A percentile compares a stretch with the other conserved stretches of the same genome.
Conservation (phyloP, 306 rosid species). For the Cicer pinnatifidum region DNA sequence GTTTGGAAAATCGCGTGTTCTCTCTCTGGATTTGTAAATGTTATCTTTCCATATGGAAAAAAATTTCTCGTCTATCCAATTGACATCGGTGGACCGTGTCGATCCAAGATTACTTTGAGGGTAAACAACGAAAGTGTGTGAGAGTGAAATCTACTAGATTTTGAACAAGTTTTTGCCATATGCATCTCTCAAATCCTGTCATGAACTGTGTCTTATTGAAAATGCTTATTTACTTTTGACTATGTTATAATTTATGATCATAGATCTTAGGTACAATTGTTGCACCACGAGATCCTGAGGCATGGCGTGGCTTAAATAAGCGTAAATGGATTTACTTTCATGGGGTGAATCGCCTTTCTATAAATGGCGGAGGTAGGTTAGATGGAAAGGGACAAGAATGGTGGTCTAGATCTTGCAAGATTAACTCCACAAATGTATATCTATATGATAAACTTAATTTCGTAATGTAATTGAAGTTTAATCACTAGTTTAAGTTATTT, state of each 20-base stretch:
- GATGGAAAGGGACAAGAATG: slow-evolving; percentile 90
- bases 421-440: slow-evolving; percentile 65
- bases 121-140: slow-evolving; percentile 48
- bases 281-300: slow-evolving; percentile 77
- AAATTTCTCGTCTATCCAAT: slow-evolving; percentile 67
- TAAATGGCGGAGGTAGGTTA: slow-evolving; percentile 80
- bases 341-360: slow-evolving; percentile 69
- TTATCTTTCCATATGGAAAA: slow-evolving; percentile 61
- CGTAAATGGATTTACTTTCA: slow-evolving; percentile 80
- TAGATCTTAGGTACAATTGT: slow-evolving; percentile 73
- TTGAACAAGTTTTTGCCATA: slow-evolving; percentile 3
- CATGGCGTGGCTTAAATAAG: slow-evolving; percentile 63
- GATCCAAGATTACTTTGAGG: slow-evolving; percentile 66
- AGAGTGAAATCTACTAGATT: slow-evolving; percentile 1
- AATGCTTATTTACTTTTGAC: slow-evolving; percentile 29
- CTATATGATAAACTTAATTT: slow-evolving; percentile 42
- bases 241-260: slow-evolving; percentile 25
- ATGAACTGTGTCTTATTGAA: background rate
- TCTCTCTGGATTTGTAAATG: slow-evolving; percentile 32
- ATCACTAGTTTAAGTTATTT: slow-evolving; percentile 24
- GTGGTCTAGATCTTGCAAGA: slow-evolving; percentile 94
- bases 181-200: slow-evolving; percentile 19
- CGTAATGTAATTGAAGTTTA: slow-evolving; percentile 41
- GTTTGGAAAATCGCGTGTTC: slow-evolving; percentile 84
- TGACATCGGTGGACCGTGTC: slow-evolving; percentile 80